A percentile compares a stretch with the other conserved stretches of the same genome.
These are phyloP conservation scores for Przewalskia tangutica DNA, from an alignment of 257 asterid species.

Conservation along the genomic window DNA sequence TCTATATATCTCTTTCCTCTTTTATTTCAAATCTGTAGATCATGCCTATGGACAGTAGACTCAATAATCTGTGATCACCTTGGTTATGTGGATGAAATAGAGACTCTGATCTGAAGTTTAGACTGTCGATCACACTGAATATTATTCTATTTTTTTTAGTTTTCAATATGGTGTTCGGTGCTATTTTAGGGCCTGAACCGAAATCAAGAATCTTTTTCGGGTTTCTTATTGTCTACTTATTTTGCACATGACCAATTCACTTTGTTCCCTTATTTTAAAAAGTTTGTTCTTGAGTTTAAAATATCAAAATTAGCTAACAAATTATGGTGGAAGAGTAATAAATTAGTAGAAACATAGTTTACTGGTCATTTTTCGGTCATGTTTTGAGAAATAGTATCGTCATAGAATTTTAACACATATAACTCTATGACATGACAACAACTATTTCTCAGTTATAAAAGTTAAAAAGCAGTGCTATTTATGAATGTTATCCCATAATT, in stretches of 20 bases:
- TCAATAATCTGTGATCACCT: neutral
- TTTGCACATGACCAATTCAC: neutral
- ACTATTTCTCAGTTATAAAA: neutral
- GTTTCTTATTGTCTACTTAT: neutral
- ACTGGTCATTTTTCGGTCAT: neutral
- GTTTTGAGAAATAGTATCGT: neutral
- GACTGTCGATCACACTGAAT: neutral
- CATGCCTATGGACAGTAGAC: neutral
- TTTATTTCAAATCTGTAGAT: neutral
- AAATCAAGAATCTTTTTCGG: slow-evolving; percentile 13
- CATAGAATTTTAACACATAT: neutral
- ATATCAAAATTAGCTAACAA: neutral
- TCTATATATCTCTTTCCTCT: neutral
- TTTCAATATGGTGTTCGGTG: neutral
- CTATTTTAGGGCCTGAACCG: neutral
- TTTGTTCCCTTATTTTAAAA: neutral
- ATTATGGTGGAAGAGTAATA: neutral
- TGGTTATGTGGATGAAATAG: neutral
- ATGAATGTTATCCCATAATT: neutral
- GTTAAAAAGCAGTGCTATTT: neutral
- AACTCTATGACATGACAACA: neutral
- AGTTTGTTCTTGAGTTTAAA: neutral
- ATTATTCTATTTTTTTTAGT: neutral
- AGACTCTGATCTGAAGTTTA: neutral
- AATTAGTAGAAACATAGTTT: neutral